Percentiles rank a stretch among this genome's conserved stretches.
Conservation (phyloP, 1,284 basidiomycete genomes). For the Quambalaria eucalypti region DNA sequence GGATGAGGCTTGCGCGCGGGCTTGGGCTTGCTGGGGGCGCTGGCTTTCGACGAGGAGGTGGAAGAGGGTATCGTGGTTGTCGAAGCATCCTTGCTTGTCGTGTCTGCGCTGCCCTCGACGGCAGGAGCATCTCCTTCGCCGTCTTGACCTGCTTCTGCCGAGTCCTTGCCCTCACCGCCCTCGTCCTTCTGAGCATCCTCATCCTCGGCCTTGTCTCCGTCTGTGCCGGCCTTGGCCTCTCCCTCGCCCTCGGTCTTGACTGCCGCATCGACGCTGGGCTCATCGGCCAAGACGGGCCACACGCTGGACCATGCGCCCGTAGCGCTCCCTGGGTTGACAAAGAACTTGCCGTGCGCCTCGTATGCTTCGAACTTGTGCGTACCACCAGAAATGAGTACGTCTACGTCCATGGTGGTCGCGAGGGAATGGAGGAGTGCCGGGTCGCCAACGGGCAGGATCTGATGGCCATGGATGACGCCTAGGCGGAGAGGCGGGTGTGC, state of each 20-base stretch:
- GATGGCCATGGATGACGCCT: conserved; percentile 88
- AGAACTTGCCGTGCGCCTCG: conserved; percentile 82
- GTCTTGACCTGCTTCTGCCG: not conserved
- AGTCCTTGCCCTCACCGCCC: not conserved
- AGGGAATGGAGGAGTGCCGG: conserved; percentile 75
- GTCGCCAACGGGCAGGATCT: conserved; percentile 84
- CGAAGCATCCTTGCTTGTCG: not conserved
- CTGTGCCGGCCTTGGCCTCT: conserved; percentile 1
- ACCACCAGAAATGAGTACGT: conserved; percentile 84
- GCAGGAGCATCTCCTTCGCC: not conserved
- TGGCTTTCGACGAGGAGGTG: not conserved
- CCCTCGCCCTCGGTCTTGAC: conserved; percentile 8
- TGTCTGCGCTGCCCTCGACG: not conserved
- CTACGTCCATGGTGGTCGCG: conserved; percentile 87
- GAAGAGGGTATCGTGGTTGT: not conserved
- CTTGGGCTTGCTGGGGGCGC: conserved; percentile 11
- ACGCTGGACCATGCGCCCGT: conserved; percentile 71
- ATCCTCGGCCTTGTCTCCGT: not conserved
- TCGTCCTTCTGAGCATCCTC: not conserved
- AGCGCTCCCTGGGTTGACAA: conserved; percentile 89
- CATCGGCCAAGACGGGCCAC: conserved; percentile 51
- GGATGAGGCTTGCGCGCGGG: conserved; percentile 21
- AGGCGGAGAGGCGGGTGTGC: conserved; percentile 80
- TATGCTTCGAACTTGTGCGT: conserved; percentile 95
- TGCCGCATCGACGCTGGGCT: not conserved